Conservation (phyloP, 805 yeast species). For the Candida chilensis region DNA sequence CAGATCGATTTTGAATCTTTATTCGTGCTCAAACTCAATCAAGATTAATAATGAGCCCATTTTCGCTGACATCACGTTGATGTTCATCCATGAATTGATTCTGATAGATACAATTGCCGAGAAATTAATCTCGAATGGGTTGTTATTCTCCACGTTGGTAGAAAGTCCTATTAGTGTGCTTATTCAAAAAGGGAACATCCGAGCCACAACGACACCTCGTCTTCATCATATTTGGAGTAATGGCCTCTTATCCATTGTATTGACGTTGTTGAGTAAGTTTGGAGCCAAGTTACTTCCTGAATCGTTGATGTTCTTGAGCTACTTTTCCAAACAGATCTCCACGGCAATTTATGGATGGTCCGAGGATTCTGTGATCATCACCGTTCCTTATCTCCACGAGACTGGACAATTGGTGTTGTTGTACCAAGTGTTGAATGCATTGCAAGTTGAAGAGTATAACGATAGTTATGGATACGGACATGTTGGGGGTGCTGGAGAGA, state of each 20-base stretch:
- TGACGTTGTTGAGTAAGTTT: constrained; percentile 50
- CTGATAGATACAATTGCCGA: constrained; percentile 57
- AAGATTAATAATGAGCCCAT: constrained; percentile 55
- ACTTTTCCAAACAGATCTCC: constrained; percentile 59
- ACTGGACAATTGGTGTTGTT: constrained; percentile 61
- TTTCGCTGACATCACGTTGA: constrained; percentile 63
- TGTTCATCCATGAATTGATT: constrained; percentile 62
- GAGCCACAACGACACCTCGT: constrained; percentile 40
- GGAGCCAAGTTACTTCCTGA: constrained; percentile 62
- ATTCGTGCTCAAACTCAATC: constrained; percentile 56
- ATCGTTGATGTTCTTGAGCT: constrained; percentile 47
- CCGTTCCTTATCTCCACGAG: constrained; percentile 44
- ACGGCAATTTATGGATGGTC: constrained; percentile 65
- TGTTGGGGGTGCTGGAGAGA: too few species aligned
- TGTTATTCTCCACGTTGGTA: constrained; percentile 51
- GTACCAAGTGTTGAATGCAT: constrained; percentile 43
- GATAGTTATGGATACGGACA: constrained; percentile 6
- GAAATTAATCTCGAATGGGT: constrained; percentile 50
- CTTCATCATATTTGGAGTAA: constrained; percentile 80
- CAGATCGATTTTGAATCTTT: constrained; percentile 52
- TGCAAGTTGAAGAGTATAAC: constrained; percentile 44
- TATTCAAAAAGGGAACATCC: constrained; percentile 58
- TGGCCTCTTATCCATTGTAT: constrained; percentile 64
- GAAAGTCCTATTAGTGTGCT: constrained; percentile 67
- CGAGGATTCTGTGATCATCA: constrained; percentile 39